Conservation (phyloP, 768 basidiomycete genomes). For the Auricularia sp. region DNA sequence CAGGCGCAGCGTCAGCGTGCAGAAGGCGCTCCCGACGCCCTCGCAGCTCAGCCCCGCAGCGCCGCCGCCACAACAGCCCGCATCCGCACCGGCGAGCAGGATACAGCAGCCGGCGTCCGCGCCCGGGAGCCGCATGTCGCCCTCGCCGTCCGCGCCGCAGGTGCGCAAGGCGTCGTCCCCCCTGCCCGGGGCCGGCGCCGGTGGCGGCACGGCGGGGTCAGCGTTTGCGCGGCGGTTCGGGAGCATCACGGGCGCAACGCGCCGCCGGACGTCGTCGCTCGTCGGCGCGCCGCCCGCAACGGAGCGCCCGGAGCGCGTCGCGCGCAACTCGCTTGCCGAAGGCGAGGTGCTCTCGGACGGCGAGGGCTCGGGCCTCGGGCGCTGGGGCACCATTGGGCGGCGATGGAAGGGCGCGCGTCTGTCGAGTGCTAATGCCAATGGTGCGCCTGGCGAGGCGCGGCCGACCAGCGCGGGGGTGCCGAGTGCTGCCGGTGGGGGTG, state of each 20-base stretch:
- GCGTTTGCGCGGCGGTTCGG: not conserved
- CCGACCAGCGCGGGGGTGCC: not conserved
- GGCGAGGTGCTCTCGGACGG: not conserved
- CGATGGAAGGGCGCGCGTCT: not conserved
- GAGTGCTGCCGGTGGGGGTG: not conserved
- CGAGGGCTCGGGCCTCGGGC: not conserved
- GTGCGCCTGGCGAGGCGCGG: not conserved
- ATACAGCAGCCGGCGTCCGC: not conserved
- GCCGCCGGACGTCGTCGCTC: not conserved
- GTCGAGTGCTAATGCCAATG: not conserved
- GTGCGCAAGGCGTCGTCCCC: not conserved
- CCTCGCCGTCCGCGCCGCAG: not conserved
- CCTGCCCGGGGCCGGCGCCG: not conserved
- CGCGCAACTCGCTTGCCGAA: not conserved
- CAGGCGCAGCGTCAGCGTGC: not conserved
- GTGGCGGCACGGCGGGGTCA: not conserved
- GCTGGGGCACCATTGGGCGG: constrained; percentile 1
- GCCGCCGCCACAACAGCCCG: not conserved
- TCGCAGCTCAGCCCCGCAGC: not conserved
- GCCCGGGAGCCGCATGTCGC: not conserved
- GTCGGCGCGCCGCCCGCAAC: not conserved
- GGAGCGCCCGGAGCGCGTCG: not conserved
- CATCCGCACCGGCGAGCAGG: not conserved
- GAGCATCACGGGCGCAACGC: not conserved
- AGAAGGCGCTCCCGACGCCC: not conserved